phyloP scores from a whole-genome alignment of 139 green algal genomes.

The Deuterostichococcus epilithicus region DNA sequence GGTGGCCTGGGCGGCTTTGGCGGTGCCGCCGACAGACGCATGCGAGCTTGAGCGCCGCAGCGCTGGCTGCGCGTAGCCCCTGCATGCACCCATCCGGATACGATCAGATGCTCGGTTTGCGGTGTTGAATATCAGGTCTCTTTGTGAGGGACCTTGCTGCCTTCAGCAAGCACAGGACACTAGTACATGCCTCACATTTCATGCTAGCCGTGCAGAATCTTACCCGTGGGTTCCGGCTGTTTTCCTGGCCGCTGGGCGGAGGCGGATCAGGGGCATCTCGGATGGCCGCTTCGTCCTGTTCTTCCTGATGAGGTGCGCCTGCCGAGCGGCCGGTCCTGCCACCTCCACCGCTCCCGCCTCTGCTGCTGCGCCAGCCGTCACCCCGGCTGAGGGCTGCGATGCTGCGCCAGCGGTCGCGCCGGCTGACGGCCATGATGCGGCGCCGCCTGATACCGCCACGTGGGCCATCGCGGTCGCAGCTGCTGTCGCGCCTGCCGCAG shows the following conservation, averaged over 20 bases:
- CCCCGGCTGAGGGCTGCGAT: neutral
- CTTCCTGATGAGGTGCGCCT: neutral
- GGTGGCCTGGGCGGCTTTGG: neutral
- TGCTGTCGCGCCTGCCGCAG: neutral
- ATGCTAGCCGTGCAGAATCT: too few species aligned
- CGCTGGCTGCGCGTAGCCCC: neutral
- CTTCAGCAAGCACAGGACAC: too few species aligned
- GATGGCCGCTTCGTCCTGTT: neutral
- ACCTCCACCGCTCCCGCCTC: too few species aligned
- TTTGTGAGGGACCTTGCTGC: too few species aligned
- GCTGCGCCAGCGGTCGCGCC: neutral
- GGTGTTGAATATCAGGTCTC: too few species aligned
- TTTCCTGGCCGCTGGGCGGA: neutral
- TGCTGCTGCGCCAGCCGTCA: neutral
- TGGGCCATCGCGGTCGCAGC: too few species aligned
- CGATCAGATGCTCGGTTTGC: too few species aligned
- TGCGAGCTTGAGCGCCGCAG: neutral
- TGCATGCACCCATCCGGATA: too few species aligned
- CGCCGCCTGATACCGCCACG: neutral
- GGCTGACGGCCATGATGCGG: neutral
- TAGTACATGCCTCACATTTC: too few species aligned
- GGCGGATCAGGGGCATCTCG: neutral
- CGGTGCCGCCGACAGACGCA: neutral
- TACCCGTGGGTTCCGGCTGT: neutral
- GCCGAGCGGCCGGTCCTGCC: too few species aligned